Conservation (phyloP, 1,139 yeast species). For the Sugiyamaella japonica region DNA sequence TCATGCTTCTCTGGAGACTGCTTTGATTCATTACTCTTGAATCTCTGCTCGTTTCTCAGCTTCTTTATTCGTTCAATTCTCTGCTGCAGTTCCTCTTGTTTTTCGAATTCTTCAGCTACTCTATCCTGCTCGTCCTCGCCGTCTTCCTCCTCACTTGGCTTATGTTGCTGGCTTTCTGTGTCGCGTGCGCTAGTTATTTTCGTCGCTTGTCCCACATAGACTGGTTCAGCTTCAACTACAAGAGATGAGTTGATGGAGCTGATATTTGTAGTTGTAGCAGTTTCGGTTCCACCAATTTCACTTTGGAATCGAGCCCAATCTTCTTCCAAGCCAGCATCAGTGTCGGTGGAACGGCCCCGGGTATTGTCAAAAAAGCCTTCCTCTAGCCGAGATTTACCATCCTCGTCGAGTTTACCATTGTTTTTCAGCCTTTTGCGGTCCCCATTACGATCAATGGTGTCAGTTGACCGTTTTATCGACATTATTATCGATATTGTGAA, state of each 20-base stretch:
- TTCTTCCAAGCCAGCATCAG: constrained; percentile 18
- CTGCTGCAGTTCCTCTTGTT: constrained; percentile 20
- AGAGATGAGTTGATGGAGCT: no score
- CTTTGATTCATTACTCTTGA: not conserved
- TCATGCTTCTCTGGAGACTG: not conserved
- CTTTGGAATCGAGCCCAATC: constrained; percentile 29
- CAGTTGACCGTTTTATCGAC: constrained; percentile 12
- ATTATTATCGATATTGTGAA: no score
- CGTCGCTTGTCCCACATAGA: not conserved
- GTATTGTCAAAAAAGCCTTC: constrained; percentile 7
- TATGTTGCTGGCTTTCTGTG: not conserved
- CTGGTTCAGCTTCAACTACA: constrained; percentile 11
- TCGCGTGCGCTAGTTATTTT: not conserved
- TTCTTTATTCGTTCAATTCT: constrained; percentile 17
- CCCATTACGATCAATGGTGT: not conserved
- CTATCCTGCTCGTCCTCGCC: constrained; percentile 19
- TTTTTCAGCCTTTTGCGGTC: constrained; percentile 8
- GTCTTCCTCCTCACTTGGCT: not conserved
- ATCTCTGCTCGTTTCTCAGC: constrained; percentile 11
- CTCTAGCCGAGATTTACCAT: not conserved
- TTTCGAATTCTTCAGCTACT: constrained; percentile 21
- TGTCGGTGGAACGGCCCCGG: not conserved
- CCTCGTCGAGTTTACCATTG: not conserved
- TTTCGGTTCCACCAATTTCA: constrained; percentile 21
- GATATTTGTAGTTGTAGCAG: not conserved